These are phyloP conservation scores for Gamsiella multidivaricata DNA, from an alignment of 192 early-diverging fungal species.

Conservation along the genomic window DNA sequence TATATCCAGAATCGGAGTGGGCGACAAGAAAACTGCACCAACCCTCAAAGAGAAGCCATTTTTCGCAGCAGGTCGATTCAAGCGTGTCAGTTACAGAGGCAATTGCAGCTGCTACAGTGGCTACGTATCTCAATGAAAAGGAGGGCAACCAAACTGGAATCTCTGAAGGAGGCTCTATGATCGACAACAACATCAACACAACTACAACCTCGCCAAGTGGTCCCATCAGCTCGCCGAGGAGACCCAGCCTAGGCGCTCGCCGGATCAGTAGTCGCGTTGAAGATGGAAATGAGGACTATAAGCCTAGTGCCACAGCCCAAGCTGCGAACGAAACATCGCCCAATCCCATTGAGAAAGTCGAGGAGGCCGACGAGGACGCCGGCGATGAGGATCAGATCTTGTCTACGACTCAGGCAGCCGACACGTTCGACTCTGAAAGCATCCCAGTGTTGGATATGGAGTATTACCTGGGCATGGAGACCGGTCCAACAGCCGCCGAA, in stretches of 20 bases:
- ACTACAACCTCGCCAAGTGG: slow-evolving; percentile 9
- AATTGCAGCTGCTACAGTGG: slow-evolving; percentile 35
- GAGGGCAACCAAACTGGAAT: not conserved
- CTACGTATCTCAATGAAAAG: slow-evolving; percentile 29
- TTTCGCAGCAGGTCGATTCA: not conserved
- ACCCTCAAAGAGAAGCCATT: not conserved
- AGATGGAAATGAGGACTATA: slow-evolving; percentile 3
- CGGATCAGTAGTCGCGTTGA: slow-evolving; percentile 35
- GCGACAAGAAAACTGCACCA: not conserved
- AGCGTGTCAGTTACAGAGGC: slow-evolving; percentile 16
- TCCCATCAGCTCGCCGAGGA: not conserved
- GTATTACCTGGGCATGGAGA: slow-evolving; percentile 25
- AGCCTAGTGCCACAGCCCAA: not conserved
- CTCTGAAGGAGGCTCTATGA: not conserved
- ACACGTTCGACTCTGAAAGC: not conserved
- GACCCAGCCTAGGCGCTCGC: slow-evolving; percentile 39
- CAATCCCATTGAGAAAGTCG: not conserved
- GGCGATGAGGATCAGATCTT: not conserved
- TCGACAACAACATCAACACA: slow-evolving; percentile 2
- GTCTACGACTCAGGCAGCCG: slow-evolving; percentile 3
- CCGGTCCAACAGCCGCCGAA: slow-evolving; percentile 10
- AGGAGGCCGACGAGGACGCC: not conserved
- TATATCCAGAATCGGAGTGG: not conserved
- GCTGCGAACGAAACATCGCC: not conserved
- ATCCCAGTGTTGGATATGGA: slow-evolving; percentile 26